phyloP scores from a whole-genome alignment of 1,139 yeast species.

The Debaryomyces psychrophilus region DNA sequence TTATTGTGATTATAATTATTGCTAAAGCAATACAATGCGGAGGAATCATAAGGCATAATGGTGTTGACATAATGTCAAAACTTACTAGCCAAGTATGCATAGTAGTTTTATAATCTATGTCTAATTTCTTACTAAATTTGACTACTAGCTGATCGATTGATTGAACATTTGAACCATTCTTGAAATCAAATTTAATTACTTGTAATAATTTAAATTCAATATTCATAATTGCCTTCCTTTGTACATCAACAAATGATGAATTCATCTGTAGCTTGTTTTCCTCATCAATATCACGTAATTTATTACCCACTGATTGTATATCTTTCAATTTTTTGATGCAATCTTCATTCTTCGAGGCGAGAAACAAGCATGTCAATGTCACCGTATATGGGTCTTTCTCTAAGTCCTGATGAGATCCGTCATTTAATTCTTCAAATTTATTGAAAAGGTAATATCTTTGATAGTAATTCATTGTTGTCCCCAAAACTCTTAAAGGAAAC shows the following conservation, averaged over 20 bases:
- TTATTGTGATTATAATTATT: slow-evolving; percentile 47
- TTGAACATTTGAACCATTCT: slow-evolving; percentile 52
- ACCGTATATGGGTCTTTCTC: slow-evolving; percentile 54
- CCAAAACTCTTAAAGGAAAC: slow-evolving; percentile 68
- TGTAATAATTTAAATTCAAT: slow-evolving; percentile 77
- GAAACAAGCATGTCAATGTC: slow-evolving; percentile 72
- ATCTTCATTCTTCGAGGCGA: slow-evolving; percentile 86
- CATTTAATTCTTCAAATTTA: slow-evolving; percentile 46
- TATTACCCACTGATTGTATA: slow-evolving; percentile 49
- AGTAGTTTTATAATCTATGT: slow-evolving; percentile 48
- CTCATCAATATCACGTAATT: slow-evolving; percentile 37
- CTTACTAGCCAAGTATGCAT: slow-evolving; percentile 74
- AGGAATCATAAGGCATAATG: slow-evolving; percentile 70
- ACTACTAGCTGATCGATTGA: slow-evolving; percentile 69
- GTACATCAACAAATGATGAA: slow-evolving; percentile 42
- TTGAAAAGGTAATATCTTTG: slow-evolving; percentile 73
- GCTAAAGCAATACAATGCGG: slow-evolving; percentile 83
- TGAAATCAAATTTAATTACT: slow-evolving; percentile 73
- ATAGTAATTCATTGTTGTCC: slow-evolving; percentile 70
- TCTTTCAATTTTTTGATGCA: slow-evolving; percentile 81
- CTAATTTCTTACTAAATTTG: slow-evolving; percentile 62
- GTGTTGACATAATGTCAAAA: slow-evolving; percentile 75
- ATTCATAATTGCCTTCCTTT: slow-evolving; percentile 54
- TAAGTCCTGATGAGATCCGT: slow-evolving; percentile 22
- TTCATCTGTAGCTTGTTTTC: slow-evolving; percentile 26